phyloP scores from a whole-genome alignment of 176 grass and related monocot species.

The Pontederia crassipes region DNA sequence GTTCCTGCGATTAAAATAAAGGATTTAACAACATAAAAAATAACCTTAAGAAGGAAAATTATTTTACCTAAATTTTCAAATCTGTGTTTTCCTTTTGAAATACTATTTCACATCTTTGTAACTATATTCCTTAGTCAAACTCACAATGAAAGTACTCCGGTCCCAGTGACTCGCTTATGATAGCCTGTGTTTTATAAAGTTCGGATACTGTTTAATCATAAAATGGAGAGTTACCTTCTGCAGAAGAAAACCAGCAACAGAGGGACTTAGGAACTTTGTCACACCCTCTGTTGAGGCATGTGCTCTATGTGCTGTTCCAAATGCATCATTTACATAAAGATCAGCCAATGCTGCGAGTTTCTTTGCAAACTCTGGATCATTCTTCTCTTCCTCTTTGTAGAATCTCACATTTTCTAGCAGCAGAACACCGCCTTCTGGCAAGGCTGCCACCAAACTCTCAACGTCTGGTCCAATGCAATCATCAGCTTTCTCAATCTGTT shows the following conservation, averaged over 20 bases:
- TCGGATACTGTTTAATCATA: background rate
- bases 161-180: background rate
- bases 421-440: constrained; percentile 43
- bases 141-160: background rate
- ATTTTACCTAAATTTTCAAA: constrained; percentile 10
- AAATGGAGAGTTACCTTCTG: constrained; percentile 37
- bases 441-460: constrained; percentile 35
- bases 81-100: background rate
- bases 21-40: background rate
- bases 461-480: constrained; percentile 59
- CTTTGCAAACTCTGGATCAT: constrained; percentile 63
- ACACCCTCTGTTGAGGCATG: constrained; percentile 75
- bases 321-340: constrained; percentile 62
- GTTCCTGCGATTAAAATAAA: constrained; percentile 36
- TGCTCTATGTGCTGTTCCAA: constrained; percentile 66
- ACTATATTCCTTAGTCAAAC: background rate
- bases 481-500: constrained; percentile 50
- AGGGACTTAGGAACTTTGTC: constrained; percentile 57
- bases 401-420: constrained; percentile 77
- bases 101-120: background rate
- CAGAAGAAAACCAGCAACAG: constrained; percentile 66
- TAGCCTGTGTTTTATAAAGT: background rate
- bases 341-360: constrained; percentile 55
- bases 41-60: background rate
- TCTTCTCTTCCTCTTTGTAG: constrained; percentile 78